Conservation (phyloP, 2,329 filamentous ascomycete genomes). For the Colletotrichum euphorbiae region DNA sequence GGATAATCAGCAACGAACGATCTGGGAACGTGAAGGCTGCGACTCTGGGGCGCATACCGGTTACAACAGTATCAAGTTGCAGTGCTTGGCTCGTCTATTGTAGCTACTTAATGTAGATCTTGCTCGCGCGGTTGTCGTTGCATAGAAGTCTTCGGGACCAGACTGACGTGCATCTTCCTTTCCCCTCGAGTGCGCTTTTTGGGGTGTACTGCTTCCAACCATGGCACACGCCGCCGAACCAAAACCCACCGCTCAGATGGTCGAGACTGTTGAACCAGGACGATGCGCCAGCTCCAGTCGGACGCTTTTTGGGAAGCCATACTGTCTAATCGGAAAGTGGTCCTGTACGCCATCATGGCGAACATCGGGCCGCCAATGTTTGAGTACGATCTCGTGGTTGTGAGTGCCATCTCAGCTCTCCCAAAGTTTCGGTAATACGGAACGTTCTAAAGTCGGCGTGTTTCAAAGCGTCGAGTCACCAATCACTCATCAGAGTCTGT, state of each 20-base stretch:
- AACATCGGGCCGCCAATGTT: conserved; percentile 27
- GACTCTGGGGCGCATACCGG: background rate
- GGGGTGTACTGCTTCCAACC: no score
- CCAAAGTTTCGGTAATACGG: conserved; percentile 11
- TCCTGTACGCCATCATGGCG: conserved; percentile 2
- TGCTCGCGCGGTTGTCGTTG: no score
- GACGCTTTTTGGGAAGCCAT: background rate
- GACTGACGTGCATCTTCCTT: no score
- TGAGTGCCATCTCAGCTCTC: conserved; percentile 14
- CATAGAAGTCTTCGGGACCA: no score
- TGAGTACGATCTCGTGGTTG: conserved; percentile 20
- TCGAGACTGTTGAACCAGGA: background rate
- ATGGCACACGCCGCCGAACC: background rate
- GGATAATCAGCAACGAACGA: background rate
- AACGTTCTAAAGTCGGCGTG: no score
- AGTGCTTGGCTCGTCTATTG: no score
- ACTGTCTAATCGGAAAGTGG: conserved; percentile 1
- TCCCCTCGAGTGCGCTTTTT: no score
- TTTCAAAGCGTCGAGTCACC: no score
- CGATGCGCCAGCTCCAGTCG: background rate
- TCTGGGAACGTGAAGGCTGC: background rate
- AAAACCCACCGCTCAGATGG: background rate
- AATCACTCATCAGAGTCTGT: no score
- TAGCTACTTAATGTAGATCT: background rate
- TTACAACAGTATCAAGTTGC: background rate